phyloP scores from a whole-genome alignment of 2,329 filamentous ascomycete genomes.

The Diaporthe eres region DNA sequence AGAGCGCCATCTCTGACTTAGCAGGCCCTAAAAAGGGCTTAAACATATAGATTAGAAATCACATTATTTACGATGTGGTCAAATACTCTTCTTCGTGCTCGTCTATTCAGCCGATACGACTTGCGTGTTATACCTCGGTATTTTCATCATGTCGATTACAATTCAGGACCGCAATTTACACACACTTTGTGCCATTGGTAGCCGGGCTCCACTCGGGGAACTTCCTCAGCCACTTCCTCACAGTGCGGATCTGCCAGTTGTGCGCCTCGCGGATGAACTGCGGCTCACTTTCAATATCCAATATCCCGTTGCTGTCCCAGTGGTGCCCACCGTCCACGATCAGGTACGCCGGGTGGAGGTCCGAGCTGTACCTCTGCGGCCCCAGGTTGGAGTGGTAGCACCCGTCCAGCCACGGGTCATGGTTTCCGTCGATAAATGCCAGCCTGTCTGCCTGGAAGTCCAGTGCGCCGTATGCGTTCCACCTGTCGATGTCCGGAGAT shows the following conservation, averaged over 20 bases:
- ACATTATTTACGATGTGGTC: too few relatives aligned
- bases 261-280: conserved; percentile 66
- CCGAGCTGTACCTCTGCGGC: conserved; percentile 53
- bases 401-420: conserved; percentile 66
- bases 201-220: conserved; percentile 46
- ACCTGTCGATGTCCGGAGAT: conserved; percentile 56
- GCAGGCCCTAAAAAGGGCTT: too few relatives aligned
- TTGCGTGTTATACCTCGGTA: too few relatives aligned
- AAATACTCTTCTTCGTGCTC: too few relatives aligned
- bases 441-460: conserved; percentile 61
- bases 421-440: conserved; percentile 65
- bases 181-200: neutral
- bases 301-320: conserved; percentile 61
- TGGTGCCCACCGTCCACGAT: conserved; percentile 67
- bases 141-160: too few relatives aligned
- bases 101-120: neutral
- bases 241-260: conserved; percentile 63
- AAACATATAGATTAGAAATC: too few relatives aligned
- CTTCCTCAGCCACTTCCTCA: conserved; percentile 62
- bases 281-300: conserved; percentile 59
- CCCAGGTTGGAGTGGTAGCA: conserved; percentile 64
- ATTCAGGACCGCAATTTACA: too few relatives aligned
- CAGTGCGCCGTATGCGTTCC: conserved; percentile 63
- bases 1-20: too few relatives aligned
- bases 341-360: conserved; percentile 63